Percentiles rank a stretch among this genome's conserved stretches.
Conservation (phyloP, 176 grass and related monocot species). For the Melocanna baccifera region DNA sequence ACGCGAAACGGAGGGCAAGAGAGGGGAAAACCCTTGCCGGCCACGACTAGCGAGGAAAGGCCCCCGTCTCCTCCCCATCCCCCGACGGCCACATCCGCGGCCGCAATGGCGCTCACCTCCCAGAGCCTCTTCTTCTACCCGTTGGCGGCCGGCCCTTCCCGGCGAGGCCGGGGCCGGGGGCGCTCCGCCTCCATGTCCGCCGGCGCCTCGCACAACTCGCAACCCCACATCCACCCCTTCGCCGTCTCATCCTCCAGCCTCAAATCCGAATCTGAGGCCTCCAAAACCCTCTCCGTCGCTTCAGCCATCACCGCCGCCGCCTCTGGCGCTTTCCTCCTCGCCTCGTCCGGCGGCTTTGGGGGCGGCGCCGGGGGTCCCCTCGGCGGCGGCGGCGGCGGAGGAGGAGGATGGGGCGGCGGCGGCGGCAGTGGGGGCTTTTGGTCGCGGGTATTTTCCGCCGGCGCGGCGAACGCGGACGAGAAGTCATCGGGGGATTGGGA, state of each 20-base stretch:
- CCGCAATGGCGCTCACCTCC: slow-evolving; percentile 47
- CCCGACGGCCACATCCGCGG: slow-evolving; percentile 14
- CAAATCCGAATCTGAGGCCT: slow-evolving; percentile 33
- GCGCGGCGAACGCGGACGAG: slow-evolving; percentile 65
- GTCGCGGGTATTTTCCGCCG: slow-evolving; percentile 55
- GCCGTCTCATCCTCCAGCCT: slow-evolving; percentile 20
- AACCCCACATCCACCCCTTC: slow-evolving; percentile 13
- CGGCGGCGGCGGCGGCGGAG: slow-evolving; percentile 40
- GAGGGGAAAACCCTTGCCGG: slow-evolving; percentile 34
- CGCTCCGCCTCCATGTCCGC: slow-evolving; percentile 26
- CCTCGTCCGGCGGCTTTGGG: slow-evolving; percentile 47
- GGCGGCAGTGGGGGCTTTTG: slow-evolving; percentile 66
- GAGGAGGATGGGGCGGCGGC: slow-evolving; percentile 42
- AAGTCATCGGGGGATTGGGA: slow-evolving; percentile 65
- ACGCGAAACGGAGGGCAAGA: slow-evolving; percentile 17
- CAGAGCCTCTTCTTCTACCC: slow-evolving; percentile 46
- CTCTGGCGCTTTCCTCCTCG: slow-evolving; percentile 53
- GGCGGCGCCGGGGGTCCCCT: slow-evolving; percentile 41
- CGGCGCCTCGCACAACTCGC: slow-evolving; percentile 29
- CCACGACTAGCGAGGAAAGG: not conserved
- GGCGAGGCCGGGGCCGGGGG: not conserved
- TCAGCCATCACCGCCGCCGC: slow-evolving; percentile 41
- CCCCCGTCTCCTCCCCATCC: not conserved
- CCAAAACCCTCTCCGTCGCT: slow-evolving; percentile 51
- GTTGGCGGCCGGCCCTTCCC: slow-evolving; percentile 14